Evolutionary conservation across 108 stramenopile species (phyloP).

Genomic region (Cyclotella baltica): DNA sequence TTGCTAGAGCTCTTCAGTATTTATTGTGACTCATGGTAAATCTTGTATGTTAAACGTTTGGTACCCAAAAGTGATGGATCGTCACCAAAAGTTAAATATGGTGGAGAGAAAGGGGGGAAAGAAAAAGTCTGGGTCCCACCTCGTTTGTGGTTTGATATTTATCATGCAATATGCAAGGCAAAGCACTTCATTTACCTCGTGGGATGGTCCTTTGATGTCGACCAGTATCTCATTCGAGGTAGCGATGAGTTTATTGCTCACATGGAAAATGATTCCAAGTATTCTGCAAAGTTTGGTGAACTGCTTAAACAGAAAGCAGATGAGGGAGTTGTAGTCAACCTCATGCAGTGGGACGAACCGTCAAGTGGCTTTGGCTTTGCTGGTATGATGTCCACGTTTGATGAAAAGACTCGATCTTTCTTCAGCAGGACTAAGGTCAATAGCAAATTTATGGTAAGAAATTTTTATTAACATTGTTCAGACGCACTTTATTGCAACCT

Average conservation of each 20-base stretch:
- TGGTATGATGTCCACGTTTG: conserved; percentile 53
- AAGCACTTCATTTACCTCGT: conserved; percentile 55
- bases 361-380: conserved; percentile 43
- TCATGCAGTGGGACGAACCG: conserved; percentile 63
- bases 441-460: conserved; percentile 38
- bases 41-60: too few species aligned
- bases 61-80: too few species aligned
- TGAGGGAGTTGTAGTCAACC: conserved; percentile 53
- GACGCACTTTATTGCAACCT: too few species aligned
- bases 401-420: conserved; percentile 49
- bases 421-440: conserved; percentile 46
- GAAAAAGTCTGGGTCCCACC: conserved; percentile 47
- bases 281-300: conserved; percentile 48
- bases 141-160: conserved; percentile 54
- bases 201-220: conserved; percentile 55
- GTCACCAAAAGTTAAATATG: conserved; percentile 47
- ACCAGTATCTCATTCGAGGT: conserved; percentile 52
- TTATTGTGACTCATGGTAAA: too few species aligned
- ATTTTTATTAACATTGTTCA: conserved; percentile 48
- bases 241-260: too few species aligned
- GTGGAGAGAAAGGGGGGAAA: background rate
- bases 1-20: too few species aligned
- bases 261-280: conserved; percentile 25
- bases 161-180: conserved; percentile 55
- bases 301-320: conserved; percentile 52